Evolutionary conservation across 495 filamentous ascomycete species (phyloP).

Genomic region (Symbiotaphrina buchneri): DNA sequence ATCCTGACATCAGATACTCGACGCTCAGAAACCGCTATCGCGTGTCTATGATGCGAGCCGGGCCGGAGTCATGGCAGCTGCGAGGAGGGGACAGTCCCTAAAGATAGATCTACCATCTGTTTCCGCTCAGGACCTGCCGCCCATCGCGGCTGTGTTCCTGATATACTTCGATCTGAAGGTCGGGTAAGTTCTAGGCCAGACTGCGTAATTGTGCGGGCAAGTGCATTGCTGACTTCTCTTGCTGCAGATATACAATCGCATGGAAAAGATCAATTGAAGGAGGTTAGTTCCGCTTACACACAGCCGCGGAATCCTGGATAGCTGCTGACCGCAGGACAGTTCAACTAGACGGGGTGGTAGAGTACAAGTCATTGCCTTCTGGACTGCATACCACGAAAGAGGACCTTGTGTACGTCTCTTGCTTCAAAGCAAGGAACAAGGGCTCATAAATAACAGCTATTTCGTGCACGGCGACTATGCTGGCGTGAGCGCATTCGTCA

Average conservation of each 20-base stretch:
- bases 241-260: slow-evolving; percentile 46
- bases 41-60: too few species aligned
- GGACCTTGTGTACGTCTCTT: slow-evolving; percentile 47
- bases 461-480: slow-evolving; percentile 74
- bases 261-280: slow-evolving; percentile 58
- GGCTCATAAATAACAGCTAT: slow-evolving; percentile 25
- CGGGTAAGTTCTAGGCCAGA: slow-evolving; percentile 27
- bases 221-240: slow-evolving; percentile 1
- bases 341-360: slow-evolving; percentile 69
- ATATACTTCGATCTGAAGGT: slow-evolving; percentile 74
- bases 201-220: slow-evolving; percentile 6
- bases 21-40: too few species aligned
- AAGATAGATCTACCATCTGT: slow-evolving; percentile 3
- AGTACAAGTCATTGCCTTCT: slow-evolving; percentile 86
- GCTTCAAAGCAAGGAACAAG: not conserved
- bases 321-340: slow-evolving; percentile 23
- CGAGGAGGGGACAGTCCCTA: slow-evolving; percentile 1
- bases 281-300: slow-evolving; percentile 18
- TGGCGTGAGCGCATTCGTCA: slow-evolving; percentile 82
- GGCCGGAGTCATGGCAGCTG: slow-evolving; percentile 3
- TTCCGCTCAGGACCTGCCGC: slow-evolving; percentile 35
- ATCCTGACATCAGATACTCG: too few species aligned
- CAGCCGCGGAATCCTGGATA: slow-evolving; percentile 6
- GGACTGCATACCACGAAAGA: slow-evolving; percentile 74
- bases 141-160: slow-evolving; percentile 63